Conservation (phyloP, 108 stramenopile species). For the Chaetoceros tenuissimus region DNA sequence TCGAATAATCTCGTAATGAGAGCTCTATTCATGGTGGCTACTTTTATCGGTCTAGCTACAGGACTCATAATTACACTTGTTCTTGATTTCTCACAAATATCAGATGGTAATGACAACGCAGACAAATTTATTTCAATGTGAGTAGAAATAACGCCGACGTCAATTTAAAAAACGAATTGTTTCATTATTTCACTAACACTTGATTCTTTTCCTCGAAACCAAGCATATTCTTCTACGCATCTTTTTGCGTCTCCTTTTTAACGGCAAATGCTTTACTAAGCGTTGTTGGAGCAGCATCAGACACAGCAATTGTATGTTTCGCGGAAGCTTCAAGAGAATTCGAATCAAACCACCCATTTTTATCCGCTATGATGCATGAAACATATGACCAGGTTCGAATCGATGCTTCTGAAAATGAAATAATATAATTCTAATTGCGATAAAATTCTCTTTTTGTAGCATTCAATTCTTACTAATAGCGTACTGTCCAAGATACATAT, state of each 20-base stretch:
- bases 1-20: slow-evolving; percentile 47
- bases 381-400: slow-evolving; percentile 69
- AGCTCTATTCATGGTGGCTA: slow-evolving; percentile 5
- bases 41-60: slow-evolving; percentile 38
- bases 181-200: not conserved
- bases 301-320: slow-evolving; percentile 82
- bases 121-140: not conserved
- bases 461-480: too few relatives aligned
- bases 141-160: not conserved
- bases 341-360: slow-evolving; percentile 46
- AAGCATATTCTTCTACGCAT: not conserved
- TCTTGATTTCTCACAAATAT: slow-evolving; percentile 7
- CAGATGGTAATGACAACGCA: not conserved
- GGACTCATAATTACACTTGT: slow-evolving; percentile 44
- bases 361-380: slow-evolving; percentile 36
- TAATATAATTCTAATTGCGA: too few relatives aligned
- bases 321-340: slow-evolving; percentile 70
- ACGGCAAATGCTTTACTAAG: slow-evolving; percentile 43
- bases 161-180: not conserved
- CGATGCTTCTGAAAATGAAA: slow-evolving; percentile 32
- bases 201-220: too few relatives aligned
- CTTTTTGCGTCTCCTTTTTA: slow-evolving; percentile 12
- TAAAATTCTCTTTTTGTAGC: too few relatives aligned
- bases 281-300: slow-evolving; percentile 55
- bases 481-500: not conserved